Evolutionary conservation across 2,329 filamentous ascomycete genomes (phyloP), one percentile per base, ranked within the genome.

Genomic region (Ophiostoma quercus): DNA sequence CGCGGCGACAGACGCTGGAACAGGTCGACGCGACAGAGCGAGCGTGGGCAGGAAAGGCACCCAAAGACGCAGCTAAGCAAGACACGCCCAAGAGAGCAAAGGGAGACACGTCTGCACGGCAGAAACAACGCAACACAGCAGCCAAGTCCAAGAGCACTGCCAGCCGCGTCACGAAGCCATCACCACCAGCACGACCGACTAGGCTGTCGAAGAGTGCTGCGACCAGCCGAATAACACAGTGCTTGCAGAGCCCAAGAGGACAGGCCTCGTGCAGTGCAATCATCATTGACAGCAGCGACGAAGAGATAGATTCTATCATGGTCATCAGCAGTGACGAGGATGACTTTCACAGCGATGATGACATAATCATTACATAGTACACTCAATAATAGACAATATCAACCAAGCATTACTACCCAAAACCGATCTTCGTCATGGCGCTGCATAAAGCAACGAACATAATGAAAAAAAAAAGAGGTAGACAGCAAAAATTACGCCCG

Each of bases 401-500:
- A 3, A 19, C 14, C 16, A 19, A 19, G 6, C 5, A 47, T 7
- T n/a, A 16, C 16, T 16, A 43, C 14, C 6, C 19, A 5, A 16
- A 1, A 2, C 14, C 16, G 3, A 39, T 66, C 69, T 72, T 67
- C 73, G 66, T 72, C 70, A 68, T 70, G 68, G 39, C 72, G 67
- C 70, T 69, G 71, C 72, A 19, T 68, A 69, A 69, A 71, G 72
- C 54, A 69, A 47, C 68, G 67, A 41, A 14, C 70, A 70, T 67
- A 74, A 73, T 72, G 73, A 74, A 74, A 74, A 74, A 71, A 60
- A 69, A 60, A 54, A 69, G 29, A 34, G 68, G 47, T 67, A 43
- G 66, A 74, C 60, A 74, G 71, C 72, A 74, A 74, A 74, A 74
- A 74, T 74, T 74, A 66, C 73, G 73, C 73, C 73, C 73, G 72